Conservation (phyloP, 805 yeast genomes). For the Barnettozyma siamensis region DNA sequence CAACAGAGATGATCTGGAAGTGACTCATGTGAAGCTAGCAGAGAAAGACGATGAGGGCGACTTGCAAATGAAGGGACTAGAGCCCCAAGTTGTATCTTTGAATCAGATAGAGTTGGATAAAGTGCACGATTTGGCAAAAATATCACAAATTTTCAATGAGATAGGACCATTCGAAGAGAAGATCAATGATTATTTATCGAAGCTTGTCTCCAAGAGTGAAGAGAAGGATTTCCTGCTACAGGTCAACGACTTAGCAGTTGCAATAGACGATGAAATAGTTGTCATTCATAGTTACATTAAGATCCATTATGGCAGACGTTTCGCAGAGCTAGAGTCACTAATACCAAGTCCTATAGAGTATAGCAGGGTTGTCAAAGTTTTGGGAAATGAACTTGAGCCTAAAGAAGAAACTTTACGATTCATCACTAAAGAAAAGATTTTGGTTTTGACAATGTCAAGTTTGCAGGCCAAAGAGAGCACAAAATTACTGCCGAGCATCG, state of each 20-base stretch:
- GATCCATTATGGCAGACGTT: constrained; percentile 50
- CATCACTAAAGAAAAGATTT: constrained; percentile 56
- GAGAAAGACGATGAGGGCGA: constrained; percentile 7
- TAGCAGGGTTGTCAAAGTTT: constrained; percentile 42
- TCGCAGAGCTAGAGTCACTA: constrained; percentile 65
- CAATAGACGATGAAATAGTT: constrained; percentile 49
- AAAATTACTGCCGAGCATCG: constrained; percentile 25
- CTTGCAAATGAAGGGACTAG: constrained; percentile 3
- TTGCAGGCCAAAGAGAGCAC: constrained; percentile 37
- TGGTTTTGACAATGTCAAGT: constrained; percentile 72
- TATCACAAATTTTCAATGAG: constrained; percentile 11
- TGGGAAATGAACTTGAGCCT: constrained; percentile 43
- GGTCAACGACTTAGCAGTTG: constrained; percentile 49
- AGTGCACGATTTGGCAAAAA: constrained; percentile 12
- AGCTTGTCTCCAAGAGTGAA: constrained; percentile 18
- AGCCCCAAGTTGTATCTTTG: constrained; percentile 10
- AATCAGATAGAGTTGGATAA: constrained; percentile 8
- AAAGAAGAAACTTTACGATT: constrained; percentile 25
- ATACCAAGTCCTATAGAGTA: constrained; percentile 59
- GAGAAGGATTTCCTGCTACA: constrained; percentile 47
- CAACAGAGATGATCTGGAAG: too few species aligned
- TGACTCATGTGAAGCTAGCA: constrained; percentile 1
- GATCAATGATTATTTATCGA: constrained; percentile 15
- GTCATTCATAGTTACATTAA: constrained; percentile 44
- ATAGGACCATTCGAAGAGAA: constrained; percentile 14